Conservation (phyloP, 2,329 filamentous ascomycete species). For the Pseudogymnoascus sp. region DNA sequence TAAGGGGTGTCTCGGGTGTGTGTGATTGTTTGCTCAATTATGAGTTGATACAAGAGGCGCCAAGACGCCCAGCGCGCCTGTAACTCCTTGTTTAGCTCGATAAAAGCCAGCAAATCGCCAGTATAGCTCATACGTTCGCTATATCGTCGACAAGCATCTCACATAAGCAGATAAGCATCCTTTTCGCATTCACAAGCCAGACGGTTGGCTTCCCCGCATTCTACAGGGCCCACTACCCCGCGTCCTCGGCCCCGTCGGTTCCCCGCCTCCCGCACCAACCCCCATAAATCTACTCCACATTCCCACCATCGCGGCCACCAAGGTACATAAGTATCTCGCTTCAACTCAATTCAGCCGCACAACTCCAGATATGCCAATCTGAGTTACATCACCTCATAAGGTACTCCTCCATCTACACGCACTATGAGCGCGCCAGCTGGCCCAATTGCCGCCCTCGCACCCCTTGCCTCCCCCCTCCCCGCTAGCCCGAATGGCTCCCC, state of each 20-base stretch:
- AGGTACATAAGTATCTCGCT: background rate
- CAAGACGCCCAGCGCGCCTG: background rate
- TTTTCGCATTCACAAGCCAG: background rate
- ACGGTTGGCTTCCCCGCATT: background rate
- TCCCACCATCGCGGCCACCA: background rate
- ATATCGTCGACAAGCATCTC: background rate
- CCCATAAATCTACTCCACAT: background rate
- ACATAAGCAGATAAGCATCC: background rate
- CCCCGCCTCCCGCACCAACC: background rate
- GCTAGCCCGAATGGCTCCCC: background rate
- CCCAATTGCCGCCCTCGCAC: background rate
- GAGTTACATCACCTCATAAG: background rate
- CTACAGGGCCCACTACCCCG: background rate
- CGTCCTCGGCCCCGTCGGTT: background rate
- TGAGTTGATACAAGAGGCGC: background rate
- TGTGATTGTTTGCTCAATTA: no score
- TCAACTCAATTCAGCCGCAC: background rate
- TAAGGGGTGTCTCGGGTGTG: no score
- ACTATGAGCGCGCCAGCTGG: background rate
- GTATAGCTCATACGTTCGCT: background rate
- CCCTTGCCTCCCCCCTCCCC: background rate
- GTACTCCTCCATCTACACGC: background rate
- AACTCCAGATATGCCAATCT: background rate
- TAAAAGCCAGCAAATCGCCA: background rate
- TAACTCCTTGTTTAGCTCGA: background rate